Evolutionary conservation across 2,329 filamentous ascomycete genomes (phyloP), one percentile per base, ranked within the genome.

Genomic region (Fusarium sp.): DNA sequence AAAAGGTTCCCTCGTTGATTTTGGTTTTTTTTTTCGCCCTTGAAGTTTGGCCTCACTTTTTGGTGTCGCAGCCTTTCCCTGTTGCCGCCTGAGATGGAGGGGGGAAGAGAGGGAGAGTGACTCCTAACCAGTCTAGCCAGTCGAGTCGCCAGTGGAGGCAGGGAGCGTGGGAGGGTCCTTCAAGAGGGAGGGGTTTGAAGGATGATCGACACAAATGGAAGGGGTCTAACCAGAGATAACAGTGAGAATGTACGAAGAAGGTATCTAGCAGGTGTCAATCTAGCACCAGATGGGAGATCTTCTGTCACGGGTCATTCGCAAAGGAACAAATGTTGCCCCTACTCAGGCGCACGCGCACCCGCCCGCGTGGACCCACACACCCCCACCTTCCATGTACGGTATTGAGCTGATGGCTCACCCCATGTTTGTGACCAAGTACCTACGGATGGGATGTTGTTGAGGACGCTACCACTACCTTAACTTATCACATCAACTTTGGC

Each of bases 311-410:
- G 67, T 50, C 58, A 39, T 34, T 19, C 49, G 33, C 40, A 38
- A 52, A 47, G 53, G 47, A 11, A 31, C 9, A 10, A 31, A 31
- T 31, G 65, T 38, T 38, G 33, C 36, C 34, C 24, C 50, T 42
- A 62, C n/a, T 53, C 38, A 45, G 38, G 61, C 42, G 52, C 55
- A 66, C 43, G 56, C 67, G 51, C 55, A 65, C 69, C 38, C 40
- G 34, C 57, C 33, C 36, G 42, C 26, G 26, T 42, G 21, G 52
- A 49, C 58, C 67, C 60, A 51, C 57, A 53, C 71, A 57, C 47
- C 67, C 71, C 67, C 69, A 70, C 71, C 65, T 73, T 49, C 60
- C 66, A 15, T 40, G 57, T 60, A 44, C 58, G 63, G 64, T 22
- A 21, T 49, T 54, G 17, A 34, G 28, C 28, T 31, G 10, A 31